Conservation (phyloP, 495 filamentous ascomycete species). For the Podospora conica region DNA sequence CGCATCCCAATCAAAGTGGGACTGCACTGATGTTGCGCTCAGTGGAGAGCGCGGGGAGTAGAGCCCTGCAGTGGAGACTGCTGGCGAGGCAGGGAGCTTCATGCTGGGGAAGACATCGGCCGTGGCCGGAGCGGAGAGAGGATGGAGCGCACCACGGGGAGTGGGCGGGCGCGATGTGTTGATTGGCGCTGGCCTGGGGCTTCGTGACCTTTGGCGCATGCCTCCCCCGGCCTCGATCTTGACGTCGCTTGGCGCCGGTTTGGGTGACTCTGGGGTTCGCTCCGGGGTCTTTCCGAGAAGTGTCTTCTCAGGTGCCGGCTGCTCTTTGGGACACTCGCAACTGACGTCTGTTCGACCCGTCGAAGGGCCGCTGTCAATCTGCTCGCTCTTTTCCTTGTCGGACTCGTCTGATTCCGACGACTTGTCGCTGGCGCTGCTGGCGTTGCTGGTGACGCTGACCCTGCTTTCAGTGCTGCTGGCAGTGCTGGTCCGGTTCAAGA, state of each 20-base stretch:
- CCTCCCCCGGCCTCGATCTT: background rate
- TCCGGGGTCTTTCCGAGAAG: slow-evolving; percentile 18
- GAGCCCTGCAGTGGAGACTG: slow-evolving; percentile 42
- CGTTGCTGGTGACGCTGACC: slow-evolving; percentile 27
- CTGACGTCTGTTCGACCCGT: slow-evolving; percentile 51
- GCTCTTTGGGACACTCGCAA: slow-evolving; percentile 45
- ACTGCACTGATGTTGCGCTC: slow-evolving; percentile 50
- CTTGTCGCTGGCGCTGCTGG: slow-evolving; percentile 26
- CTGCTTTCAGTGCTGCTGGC: slow-evolving; percentile 22
- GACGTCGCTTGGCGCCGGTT: background rate
- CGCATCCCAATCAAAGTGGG: slow-evolving; percentile 56
- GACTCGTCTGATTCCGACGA: slow-evolving; percentile 29
- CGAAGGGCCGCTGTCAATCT: slow-evolving; percentile 45
- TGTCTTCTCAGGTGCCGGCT: slow-evolving; percentile 6
- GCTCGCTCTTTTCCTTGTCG: slow-evolving; percentile 32
- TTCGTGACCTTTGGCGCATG: slow-evolving; percentile 12
- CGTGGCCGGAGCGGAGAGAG: slow-evolving; percentile 54
- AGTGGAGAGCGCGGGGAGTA: slow-evolving; percentile 41
- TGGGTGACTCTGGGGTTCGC: background rate
- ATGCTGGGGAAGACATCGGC: slow-evolving; percentile 45
- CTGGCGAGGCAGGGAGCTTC: slow-evolving; percentile 56
- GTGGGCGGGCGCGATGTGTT: slow-evolving; percentile 33
- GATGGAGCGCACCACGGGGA: slow-evolving; percentile 39
- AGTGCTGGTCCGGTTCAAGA: slow-evolving; percentile 34
- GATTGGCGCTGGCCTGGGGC: slow-evolving; percentile 24